Evolutionary conservation across 2,329 filamentous ascomycete genomes (phyloP), one percentile per base, ranked within the genome.

Genomic region (Bipolaris gigantea): DNA sequence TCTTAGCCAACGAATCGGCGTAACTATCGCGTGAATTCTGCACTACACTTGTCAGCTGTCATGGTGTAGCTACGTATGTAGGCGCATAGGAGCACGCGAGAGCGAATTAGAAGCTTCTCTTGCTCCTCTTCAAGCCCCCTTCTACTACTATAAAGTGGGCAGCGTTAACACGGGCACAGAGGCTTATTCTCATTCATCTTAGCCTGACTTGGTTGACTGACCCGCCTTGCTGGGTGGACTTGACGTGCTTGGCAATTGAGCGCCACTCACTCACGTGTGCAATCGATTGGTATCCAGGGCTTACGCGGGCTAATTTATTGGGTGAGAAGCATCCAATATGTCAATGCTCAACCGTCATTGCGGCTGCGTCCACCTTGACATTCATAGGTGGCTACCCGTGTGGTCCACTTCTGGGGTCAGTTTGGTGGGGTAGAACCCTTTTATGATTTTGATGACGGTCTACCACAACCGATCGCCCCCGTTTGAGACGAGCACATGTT

Each of bases 211-310:
- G 45, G 23, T 36, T n/a, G 21, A 16, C 16, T 19, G 27, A 21
- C 23, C 23, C 32, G 35, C 33, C 30, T 30, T 34, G 33, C 8
- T 27, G 25, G 13, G n/a, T 23, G 42, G 36, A 47, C 57, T 52
- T 48, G 35, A 25, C 56, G 51, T 48, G 23, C 9, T 8, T 35
- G 15, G 18, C 42, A n/a, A 53, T 52, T 55, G 54, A 51, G 13
- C 32, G 38, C 27, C 27, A 23, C 30, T 11, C 9, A 47, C 59
- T 60, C 65, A 63, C 60, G 61, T 65, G 63, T 59, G n/a, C 21
- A 15, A 21, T 59, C 47, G 19, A 60, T 61, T 61, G 56, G n/a
- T 53, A 10, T 32, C 38, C 27, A 8, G 16, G 39, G 25, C 48
- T 62, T 62, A 59, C 56, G 56, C 62, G 48, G 56, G 27, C 27